These are phyloP conservation scores for Paralagenidium karlingii DNA, from an alignment of 352 stramenopile species.

Conservation along the genomic window DNA sequence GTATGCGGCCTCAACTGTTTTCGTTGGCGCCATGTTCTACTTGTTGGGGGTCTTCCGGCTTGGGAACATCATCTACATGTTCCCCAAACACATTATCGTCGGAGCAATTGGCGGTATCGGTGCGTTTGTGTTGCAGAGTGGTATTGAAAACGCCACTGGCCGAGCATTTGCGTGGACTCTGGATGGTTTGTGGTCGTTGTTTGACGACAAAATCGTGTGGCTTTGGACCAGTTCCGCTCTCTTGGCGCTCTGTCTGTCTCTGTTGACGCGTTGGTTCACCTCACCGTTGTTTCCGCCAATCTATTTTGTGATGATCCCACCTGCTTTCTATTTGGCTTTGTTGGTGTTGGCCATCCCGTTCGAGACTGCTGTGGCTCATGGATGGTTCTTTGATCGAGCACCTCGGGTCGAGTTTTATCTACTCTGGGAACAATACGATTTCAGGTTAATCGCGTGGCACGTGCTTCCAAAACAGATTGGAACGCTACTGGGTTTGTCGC, in stretches of 20 bases:
- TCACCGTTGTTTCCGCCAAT: slow-evolving; percentile 61
- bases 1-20: slow-evolving; percentile 80
- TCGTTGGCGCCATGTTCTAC: slow-evolving; percentile 86
- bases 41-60: slow-evolving; percentile 81
- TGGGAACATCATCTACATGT: slow-evolving; percentile 88
- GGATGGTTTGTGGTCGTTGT: slow-evolving; percentile 29
- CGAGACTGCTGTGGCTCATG: slow-evolving; percentile 38
- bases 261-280: slow-evolving; percentile 39
- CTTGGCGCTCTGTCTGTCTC: slow-evolving; percentile 28
- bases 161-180: slow-evolving; percentile 43
- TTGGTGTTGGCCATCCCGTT: slow-evolving; percentile 28
- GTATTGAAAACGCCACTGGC: slow-evolving; percentile 76
- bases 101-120: slow-evolving; percentile 92
- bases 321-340: slow-evolving; percentile 63
- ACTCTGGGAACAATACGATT: slow-evolving; percentile 65
- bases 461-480: slow-evolving; percentile 62
- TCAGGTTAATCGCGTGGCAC: slow-evolving; percentile 43
- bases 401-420: slow-evolving; percentile 59
- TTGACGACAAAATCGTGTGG: slow-evolving; percentile 35
- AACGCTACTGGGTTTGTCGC: slow-evolving; percentile 75
- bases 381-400: slow-evolving; percentile 66
- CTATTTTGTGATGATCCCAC: slow-evolving; percentile 71
- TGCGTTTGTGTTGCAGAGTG: slow-evolving; percentile 75
- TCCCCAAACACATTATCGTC: slow-evolving; percentile 91
- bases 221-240: slow-evolving; percentile 54